Evolutionary conservation across 2,329 filamentous ascomycete genomes (phyloP), one percentile per base, ranked within the genome.

Genomic region (Xylariomycetidae sp.): DNA sequence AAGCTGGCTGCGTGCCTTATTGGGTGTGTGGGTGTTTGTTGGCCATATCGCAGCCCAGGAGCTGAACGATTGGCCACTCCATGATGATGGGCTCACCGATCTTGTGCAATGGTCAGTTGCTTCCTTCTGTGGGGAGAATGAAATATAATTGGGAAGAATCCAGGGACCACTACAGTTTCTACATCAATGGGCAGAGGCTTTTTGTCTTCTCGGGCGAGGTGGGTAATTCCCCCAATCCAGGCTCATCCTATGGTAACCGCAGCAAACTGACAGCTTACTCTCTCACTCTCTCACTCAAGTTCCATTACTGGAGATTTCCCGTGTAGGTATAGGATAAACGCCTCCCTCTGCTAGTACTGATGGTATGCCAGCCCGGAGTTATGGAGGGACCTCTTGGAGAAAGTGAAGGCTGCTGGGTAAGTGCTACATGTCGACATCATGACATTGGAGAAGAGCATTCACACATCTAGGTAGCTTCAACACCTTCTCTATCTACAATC

Each of bases 121-220:
- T 23, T 8, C 8, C 20, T 23, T 8, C 20, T 23, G n/a, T 23
- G n/a, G 20, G 20, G n/a, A 8, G 19, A 19, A 5, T 33, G 5
- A 8, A 16, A 18, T 7, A 27, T 17, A 25, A 16, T 29, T n/a
- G 23, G 16, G 13, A 19, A 14, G 10, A n/a, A 29, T 14, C 4
- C 19, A 64, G 62, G 63, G 63, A 66, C 11, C 57, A 62, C 17
- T 59, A 64, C 34, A 65, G 62, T 34, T 65, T 64, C 37, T 45
- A 52, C 10, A 48, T 66, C 22, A 62, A 64, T 11, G 62, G 61
- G 13, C 40, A 66, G 38, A 53, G 63, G 27, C 52, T 66, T 3
- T 66, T 66, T 37, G 48, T 66, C 15, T 66, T 66, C 30, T 66
- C 63, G 0, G 62, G 62, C 36, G 62, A 65, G 46, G 59, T 62